phyloP scores from a whole-genome alignment of 2,329 filamentous ascomycete species.

The Trichoderma semiorbis region DNA sequence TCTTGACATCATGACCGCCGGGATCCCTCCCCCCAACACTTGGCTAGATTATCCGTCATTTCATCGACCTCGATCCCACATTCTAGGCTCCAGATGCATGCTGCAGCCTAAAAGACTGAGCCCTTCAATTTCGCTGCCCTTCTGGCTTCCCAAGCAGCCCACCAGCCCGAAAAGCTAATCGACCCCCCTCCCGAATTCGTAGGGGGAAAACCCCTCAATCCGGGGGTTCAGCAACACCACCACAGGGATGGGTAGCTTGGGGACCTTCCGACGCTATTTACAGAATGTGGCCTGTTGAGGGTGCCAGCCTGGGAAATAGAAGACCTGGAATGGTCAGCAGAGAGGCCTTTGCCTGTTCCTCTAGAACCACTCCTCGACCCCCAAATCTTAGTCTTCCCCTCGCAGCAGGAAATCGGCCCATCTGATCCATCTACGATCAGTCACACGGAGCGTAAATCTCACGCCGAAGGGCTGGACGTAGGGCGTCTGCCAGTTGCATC shows the following conservation, averaged over 20 bases:
- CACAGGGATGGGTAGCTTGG: not conserved
- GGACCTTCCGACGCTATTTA: not conserved
- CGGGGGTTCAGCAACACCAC: not conserved
- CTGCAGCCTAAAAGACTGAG: not conserved
- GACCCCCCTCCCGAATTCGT: not conserved
- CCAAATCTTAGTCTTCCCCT: slow-evolving; percentile 1
- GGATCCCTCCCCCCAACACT: not conserved
- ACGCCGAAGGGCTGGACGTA: not conserved
- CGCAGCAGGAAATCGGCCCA: slow-evolving; percentile 18
- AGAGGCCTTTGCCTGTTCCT: not conserved
- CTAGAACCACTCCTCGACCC: not conserved
- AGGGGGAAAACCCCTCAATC: not conserved
- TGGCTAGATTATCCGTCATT: not conserved
- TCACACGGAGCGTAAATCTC: slow-evolving; percentile 10
- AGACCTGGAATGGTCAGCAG: slow-evolving; percentile 3
- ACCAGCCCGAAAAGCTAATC: not conserved
- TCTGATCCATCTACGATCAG: slow-evolving; percentile 18
- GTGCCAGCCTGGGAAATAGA: not conserved
- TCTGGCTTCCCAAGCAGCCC: not conserved
- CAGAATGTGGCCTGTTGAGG: not conserved
- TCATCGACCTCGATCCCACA: not conserved
- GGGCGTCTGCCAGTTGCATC: too few relatives aligned
- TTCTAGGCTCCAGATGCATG: slow-evolving; percentile 5
- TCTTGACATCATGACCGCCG: slow-evolving; percentile 12
- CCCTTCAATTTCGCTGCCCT: not conserved